Conservation (phyloP, 768 basidiomycete species). For the Scleroderma citrinum region DNA sequence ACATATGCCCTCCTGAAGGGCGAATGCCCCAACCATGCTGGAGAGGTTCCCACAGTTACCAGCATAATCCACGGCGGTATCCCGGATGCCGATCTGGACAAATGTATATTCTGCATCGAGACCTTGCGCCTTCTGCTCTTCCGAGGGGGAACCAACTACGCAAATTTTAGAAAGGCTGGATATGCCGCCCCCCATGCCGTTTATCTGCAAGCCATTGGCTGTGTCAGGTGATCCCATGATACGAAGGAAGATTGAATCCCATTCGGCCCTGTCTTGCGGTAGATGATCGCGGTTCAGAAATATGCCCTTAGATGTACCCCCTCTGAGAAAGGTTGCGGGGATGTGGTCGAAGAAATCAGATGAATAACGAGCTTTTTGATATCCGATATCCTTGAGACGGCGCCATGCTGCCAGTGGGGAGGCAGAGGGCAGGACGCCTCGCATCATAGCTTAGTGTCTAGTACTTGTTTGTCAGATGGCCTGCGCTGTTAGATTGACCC, state of each 20-base stretch:
- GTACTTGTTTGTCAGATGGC: too few species aligned
- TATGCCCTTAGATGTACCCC: slow-evolving; percentile 75
- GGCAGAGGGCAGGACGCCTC: too few species aligned
- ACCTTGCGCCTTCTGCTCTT: slow-evolving; percentile 34
- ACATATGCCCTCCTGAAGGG: slow-evolving; percentile 59
- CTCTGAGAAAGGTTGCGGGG: slow-evolving; percentile 47
- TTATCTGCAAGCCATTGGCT: slow-evolving; percentile 59
- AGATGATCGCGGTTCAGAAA: slow-evolving; percentile 53
- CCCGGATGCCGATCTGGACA: slow-evolving; percentile 55
- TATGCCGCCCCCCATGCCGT: slow-evolving; percentile 79
- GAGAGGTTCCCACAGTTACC: slow-evolving; percentile 77
- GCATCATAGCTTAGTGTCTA: too few species aligned
- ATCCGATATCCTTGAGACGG: too few species aligned
- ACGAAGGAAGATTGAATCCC: slow-evolving; percentile 58
- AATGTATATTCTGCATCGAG: slow-evolving; percentile 71
- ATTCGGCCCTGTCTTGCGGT: slow-evolving; percentile 43
- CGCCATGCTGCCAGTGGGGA: too few species aligned
- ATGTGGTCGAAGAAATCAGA: slow-evolving; percentile 3
- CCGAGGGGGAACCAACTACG: slow-evolving; percentile 50
- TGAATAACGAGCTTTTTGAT: too few species aligned
- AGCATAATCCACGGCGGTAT: slow-evolving; percentile 55
- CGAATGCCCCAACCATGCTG: slow-evolving; percentile 68
- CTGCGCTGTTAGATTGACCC: too few species aligned
- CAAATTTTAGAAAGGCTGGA: slow-evolving; percentile 72
- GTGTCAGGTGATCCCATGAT: slow-evolving; percentile 83